Base-by-base conservation (phyloP, 768 basidiomycete species). In the Tulasnella sp. region DNA sequence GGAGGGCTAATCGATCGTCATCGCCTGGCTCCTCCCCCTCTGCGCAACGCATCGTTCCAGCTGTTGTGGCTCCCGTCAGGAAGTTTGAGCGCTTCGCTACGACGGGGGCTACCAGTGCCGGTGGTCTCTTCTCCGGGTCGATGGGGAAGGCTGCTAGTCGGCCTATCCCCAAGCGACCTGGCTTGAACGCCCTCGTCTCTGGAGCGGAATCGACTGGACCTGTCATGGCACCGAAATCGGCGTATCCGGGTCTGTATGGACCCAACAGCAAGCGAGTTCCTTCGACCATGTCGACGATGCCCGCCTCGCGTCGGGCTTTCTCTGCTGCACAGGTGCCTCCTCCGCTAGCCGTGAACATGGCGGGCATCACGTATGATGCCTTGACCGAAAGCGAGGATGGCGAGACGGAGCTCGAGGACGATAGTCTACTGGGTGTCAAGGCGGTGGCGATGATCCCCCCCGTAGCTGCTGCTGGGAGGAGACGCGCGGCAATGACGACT, bases 1-100 rank as follows among this genome's bases (percentile, higher is more conserved):
- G 63, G 49, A 73, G n/a, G 68, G 71, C 30, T 76, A 75, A 2
- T 17, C 69, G 65, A 31, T 84, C 62, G 72, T 83, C 63, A 73
- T 79, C 60, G 70, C 79, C 73, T 54, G 74, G 65, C 68, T 77
- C 72, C 64, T 80, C 71, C 49, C 83, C 71, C 55, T 79, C 65
- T 53, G 1, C 42, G 11, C 73, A 65, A 58, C 74, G 71, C 74
- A 81, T 38, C 34, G 34, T 29, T n/a, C 7, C 46, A 5, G 34
- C 34, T 38, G 34, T 15, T 5, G 15, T 38, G 5, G 34, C 15
- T 38, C 34, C 34, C 34, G 34, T 15, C 15, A 38, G 34, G 15
- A 27, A 27, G n/a, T 69, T 80, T 21, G 72, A 78, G 60, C 73
- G 77, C 12, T 70, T 73, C 61, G 65, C 69, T 19, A 74, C 66